Conservation (phyloP, 2,329 filamentous ascomycete species). For the Epichloe aotearoae region DNA sequence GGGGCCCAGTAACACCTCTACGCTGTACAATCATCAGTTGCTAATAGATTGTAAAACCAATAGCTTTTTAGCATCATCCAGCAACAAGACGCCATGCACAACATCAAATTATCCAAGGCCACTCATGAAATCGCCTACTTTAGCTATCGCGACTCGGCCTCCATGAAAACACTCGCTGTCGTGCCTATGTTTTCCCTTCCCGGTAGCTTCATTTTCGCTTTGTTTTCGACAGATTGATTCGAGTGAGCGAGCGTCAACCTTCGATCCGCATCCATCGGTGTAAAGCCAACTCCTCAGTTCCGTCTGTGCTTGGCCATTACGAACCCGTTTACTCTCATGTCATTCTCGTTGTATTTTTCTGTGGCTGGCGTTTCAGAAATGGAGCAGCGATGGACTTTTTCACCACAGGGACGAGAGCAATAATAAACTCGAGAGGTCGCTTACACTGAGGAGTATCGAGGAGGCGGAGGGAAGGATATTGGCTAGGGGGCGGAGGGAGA, state of each 20-base stretch:
- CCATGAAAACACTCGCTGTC: conserved; percentile 29
- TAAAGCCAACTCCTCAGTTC: no score
- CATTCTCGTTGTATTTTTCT: conserved; percentile 22
- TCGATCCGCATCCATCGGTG: background rate
- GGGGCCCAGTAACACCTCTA: no score
- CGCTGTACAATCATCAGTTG: no score
- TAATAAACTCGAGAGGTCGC: no score
- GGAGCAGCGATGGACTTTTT: conserved; percentile 8
- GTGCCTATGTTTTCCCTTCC: conserved; percentile 31
- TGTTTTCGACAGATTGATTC: conserved; percentile 25
- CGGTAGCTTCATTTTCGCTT: conserved; percentile 27
- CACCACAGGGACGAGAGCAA: background rate
- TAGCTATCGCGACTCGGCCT: conserved; percentile 26
- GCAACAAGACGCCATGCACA: no score
- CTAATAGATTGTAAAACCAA: no score
- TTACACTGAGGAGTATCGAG: no score
- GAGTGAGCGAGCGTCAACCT: conserved; percentile 17
- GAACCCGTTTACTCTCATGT: conserved; percentile 22
- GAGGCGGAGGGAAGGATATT: no score
- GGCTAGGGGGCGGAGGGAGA: no score
- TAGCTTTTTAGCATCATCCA: no score
- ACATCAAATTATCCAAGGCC: no score
- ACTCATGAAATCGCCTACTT: conserved; percentile 4
- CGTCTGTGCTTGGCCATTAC: conserved; percentile 12
- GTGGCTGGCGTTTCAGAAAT: conserved; percentile 20